These are phyloP conservation scores for Kwoniella dejecticola DNA, from an alignment of 768 basidiomycete genomes.

Conservation along the genomic window DNA sequence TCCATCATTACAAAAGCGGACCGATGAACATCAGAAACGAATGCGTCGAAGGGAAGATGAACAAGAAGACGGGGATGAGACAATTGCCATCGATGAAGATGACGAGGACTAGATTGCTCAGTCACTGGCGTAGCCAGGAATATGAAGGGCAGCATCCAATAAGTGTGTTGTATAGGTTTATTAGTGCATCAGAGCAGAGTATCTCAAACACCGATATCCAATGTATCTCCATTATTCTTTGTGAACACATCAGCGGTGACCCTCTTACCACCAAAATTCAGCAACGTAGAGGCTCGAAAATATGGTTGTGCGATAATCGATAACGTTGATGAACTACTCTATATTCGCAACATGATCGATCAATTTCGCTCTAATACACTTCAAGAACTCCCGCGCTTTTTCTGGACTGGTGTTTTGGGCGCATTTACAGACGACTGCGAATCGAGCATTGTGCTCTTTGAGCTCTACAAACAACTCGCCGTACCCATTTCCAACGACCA, in stretches of 20 bases:
- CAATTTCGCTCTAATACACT: neutral
- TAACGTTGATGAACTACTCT: too few relatives aligned
- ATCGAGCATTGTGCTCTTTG: neutral
- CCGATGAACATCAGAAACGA: constrained; percentile 26
- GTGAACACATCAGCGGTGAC: too few relatives aligned
- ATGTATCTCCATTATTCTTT: too few relatives aligned
- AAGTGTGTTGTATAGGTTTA: neutral
- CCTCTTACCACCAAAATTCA: too few relatives aligned
- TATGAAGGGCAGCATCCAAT: neutral
- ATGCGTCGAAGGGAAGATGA: constrained; percentile 20
- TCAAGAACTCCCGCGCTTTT: neutral
- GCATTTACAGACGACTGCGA: neutral
- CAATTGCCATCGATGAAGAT: constrained; percentile 15
- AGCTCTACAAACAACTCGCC: neutral
- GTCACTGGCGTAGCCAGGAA: neutral
- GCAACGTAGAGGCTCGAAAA: too few relatives aligned
- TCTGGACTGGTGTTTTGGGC: neutral
- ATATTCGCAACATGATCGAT: neutral
- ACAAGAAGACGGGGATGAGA: constrained; percentile 25
- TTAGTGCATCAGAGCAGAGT: neutral
- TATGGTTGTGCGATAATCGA: too few relatives aligned
- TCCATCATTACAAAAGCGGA: constrained; percentile 25
- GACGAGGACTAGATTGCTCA: neutral
- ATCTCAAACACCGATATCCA: too few relatives aligned
- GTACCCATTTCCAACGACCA: neutral